Percentiles rank a stretch among this genome's conserved stretches.
These are phyloP conservation scores for Blastobotrys serpentis DNA, from an alignment of 1,139 yeast genomes.

Conservation along the genomic window DNA sequence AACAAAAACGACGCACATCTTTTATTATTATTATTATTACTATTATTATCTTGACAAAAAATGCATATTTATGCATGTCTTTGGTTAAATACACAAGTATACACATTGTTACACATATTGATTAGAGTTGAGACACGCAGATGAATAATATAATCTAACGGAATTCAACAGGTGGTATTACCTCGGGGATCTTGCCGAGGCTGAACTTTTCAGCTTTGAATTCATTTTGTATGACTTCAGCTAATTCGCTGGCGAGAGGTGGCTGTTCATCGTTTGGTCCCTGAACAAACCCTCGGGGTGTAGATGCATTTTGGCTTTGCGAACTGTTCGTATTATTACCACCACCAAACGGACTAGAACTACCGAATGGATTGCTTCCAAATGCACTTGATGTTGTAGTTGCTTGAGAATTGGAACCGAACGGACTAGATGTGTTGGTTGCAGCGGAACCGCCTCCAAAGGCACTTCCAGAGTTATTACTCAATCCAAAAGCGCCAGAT, in stretches of 20 bases:
- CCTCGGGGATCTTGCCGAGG: slow-evolving; percentile 73
- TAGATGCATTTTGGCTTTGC: slow-evolving; percentile 12
- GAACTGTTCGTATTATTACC: slow-evolving; percentile 7
- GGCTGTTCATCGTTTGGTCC: slow-evolving; percentile 40
- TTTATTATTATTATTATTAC: slow-evolving; percentile 1
- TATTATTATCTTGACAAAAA: not conserved
- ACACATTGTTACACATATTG: not conserved
- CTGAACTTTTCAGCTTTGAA: slow-evolving; percentile 54
- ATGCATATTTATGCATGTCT: slow-evolving; percentile 7
- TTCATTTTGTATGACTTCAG: slow-evolving; percentile 46
- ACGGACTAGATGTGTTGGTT: slow-evolving; percentile 8
- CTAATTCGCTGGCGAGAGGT: slow-evolving; percentile 42
- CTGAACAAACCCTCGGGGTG: slow-evolving; percentile 33
- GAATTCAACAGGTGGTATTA: slow-evolving; percentile 65
- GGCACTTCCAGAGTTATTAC: not conserved
- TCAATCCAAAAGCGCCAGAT: slow-evolving; percentile 10
- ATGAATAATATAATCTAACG: slow-evolving; percentile 36
- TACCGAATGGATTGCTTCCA: slow-evolving; percentile 9
- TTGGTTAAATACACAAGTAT: not conserved
- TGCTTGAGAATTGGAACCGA: slow-evolving; percentile 2
- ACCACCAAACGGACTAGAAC: slow-evolving; percentile 1
- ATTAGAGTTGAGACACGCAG: not conserved
- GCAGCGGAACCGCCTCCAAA: slow-evolving; percentile 12
- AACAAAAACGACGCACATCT: not conserved
- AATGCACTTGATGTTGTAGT: slow-evolving; percentile 12